Evolutionary conservation across 2,329 filamentous ascomycete genomes (phyloP), one percentile per base, ranked within the genome.

Genomic region (Pezicula carpinea): DNA sequence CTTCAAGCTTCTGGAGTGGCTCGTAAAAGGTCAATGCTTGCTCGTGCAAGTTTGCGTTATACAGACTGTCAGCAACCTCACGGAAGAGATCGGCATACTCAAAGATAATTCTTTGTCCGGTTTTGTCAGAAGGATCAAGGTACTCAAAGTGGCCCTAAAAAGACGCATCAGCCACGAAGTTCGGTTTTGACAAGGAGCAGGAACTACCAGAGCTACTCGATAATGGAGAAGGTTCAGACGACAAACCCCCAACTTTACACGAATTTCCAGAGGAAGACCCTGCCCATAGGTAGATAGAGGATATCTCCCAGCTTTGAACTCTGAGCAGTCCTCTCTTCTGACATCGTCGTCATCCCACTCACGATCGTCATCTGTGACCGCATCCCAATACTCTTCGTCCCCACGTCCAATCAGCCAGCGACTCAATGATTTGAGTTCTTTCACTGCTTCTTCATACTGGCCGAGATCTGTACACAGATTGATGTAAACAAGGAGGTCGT

Each of bases 291-390:
- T 70, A 5, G 75, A 71, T 4, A 68, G 60, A 1, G 76, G 70
- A 61, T 80, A 80, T 38, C 66, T 67, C 3, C 69, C 74, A 4
- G 75, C 70, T 7, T 73, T 66, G 62, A 86, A 96, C 1, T 77
- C 77, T 2, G 77, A 65, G 5, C 87, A 75, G 48, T 75, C 66
- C 2, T 71, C 64, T 48, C 91, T 82, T 51, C 93, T 83, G 17
- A 76, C 73, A 59, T 89, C 80, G 38, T 83, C 77, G 5, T 78
- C 67, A 63, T 99, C 93, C 81, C 90, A 99, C 67, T 99, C 93
- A 47, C 90, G 78, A 64, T 96, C 90, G 62, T 96, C 89, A 5
- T 79, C 73, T 23, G 77, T 71, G 53, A 77, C 74, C 7, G 75
- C 63, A 48, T 95, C 85, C 93, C 93, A 99, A 59, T 82, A 89